Evolutionary conservation across 345 rosid species (phyloP), one percentile per base, ranked within the genome.

Genomic region (Moricandia moricandioides): DNA sequence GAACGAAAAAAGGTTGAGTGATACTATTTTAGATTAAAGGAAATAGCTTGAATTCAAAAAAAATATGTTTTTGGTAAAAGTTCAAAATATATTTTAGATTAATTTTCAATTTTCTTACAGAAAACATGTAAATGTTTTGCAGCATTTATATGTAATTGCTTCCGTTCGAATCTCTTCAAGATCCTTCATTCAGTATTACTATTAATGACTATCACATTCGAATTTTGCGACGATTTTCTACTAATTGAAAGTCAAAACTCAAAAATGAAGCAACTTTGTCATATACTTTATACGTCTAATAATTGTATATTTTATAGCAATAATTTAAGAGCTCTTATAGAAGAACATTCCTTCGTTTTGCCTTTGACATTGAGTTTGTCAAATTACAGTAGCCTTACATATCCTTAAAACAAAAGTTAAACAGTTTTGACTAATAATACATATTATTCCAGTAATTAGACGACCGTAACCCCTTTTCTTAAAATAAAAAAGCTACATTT

Each of bases 291-390:
- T 33, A 31, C 12, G n/a, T 27, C 2, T 18, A 31, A 47, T 43
- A 24, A 29, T 49, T 51, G 61, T 52, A 18, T 31, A 9, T 49
- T 30, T 31, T 18, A 67, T 17, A 16, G 4, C 61, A 17, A 18
- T 26, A 18, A 21, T 21, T 21, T 65, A 30, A 66, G 10, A 2
- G 14, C 13, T n/a, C 33, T 29, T 33, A 7, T 7, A 37, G 55
- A 57, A 69, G 55, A 69, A 69, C 67, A 58, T 58, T 74, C 31
- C 31, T 29, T 29, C 1, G 31, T 29, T 29, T 29, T 29, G 31
- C 1, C 31, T 29, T 29, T 29, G 31, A 29, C 31, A 1, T 2
- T 29, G 31, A 29, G 31, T 2, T 29, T 29, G 31, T 29, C 2
- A 3, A 29, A 29, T 29, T 29, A 29, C 31, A 29, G 3, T 29